Conservation (phyloP, 345 rosid species). For the Iberis pinnata region DNA sequence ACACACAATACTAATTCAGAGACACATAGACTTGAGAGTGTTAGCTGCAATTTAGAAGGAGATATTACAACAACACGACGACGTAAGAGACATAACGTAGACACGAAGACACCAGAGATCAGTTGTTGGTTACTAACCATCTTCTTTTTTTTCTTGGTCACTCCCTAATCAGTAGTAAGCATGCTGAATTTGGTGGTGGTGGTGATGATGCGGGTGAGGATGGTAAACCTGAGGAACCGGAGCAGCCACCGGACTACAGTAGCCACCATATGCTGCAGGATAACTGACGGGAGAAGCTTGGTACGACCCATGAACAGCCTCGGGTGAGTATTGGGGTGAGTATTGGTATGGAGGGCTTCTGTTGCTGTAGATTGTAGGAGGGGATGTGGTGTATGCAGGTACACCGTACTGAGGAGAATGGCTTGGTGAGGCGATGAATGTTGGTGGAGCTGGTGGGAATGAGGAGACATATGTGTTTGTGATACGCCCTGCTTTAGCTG, state of each 20-base stretch:
- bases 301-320: constrained; percentile 25
- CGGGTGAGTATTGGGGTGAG: constrained; percentile 33
- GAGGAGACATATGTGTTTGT: constrained; percentile 92
- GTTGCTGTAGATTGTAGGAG: constrained; percentile 37
- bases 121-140: constrained; percentile 24
- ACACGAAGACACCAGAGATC: constrained; percentile 14
- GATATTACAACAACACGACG: constrained; percentile 12
- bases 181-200: constrained; percentile 29
- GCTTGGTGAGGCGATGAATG: constrained; percentile 70
- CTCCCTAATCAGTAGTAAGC: constrained; percentile 27
- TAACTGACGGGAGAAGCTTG: constrained; percentile 32
- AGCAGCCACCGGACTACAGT: constrained; percentile 30
- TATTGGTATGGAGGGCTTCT: constrained; percentile 31
- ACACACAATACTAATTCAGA: constrained; percentile 21
- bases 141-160: constrained; percentile 14
- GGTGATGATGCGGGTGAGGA: constrained; percentile 26
- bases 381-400: constrained; percentile 47
- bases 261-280: constrained; percentile 26
- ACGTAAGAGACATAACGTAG: constrained; percentile 13
- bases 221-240: constrained; percentile 32
- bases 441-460: constrained; percentile 34
- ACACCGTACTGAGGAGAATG: constrained; percentile 76
- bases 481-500: constrained; percentile 95
- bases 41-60: not conserved
- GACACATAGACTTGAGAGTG: not conserved